These are phyloP conservation scores for Boletus subparvulus DNA, from an alignment of 768 basidiomycete genomes.

Conservation along the genomic window DNA sequence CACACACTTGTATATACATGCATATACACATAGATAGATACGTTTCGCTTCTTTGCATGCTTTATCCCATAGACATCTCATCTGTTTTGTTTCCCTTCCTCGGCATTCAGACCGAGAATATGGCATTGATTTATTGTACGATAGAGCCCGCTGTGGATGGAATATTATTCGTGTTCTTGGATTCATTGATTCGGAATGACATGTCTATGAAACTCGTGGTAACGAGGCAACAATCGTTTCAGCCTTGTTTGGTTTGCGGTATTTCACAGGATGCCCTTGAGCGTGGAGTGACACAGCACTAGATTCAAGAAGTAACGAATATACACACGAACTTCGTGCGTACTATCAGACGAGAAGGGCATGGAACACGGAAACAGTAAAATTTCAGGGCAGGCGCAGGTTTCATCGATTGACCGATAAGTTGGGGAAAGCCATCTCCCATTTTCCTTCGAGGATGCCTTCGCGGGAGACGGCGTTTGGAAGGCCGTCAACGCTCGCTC, in stretches of 20 bases:
- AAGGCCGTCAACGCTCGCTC: background rate
- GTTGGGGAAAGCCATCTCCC: background rate
- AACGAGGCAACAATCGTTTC: slow-evolving; percentile 12
- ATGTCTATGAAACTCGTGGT: slow-evolving; percentile 11
- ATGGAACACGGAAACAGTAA: background rate
- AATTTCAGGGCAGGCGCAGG: background rate
- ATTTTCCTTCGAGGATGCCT: slow-evolving; percentile 3
- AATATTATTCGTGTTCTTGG: slow-evolving; percentile 33
- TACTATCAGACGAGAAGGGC: slow-evolving; percentile 9
- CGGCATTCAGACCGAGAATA: slow-evolving; percentile 22
- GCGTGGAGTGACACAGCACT: background rate
- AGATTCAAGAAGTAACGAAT: background rate
- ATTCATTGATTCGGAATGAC: slow-evolving; percentile 2
- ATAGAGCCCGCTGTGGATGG: slow-evolving; percentile 31
- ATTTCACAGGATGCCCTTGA: background rate
- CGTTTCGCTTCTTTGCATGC: slow-evolving; percentile 22
- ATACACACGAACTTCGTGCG: slow-evolving; percentile 11
- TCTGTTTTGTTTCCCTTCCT: slow-evolving; percentile 6
- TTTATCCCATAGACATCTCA: slow-evolving; percentile 29
- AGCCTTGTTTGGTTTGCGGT: background rate
- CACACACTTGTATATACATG: slow-evolving; percentile 38
- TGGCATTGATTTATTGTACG: slow-evolving; percentile 39
- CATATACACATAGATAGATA: slow-evolving; percentile 39
- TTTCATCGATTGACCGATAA: background rate
- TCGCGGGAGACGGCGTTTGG: slow-evolving; percentile 16